These are phyloP conservation scores for Boletus calvinii DNA, from an alignment of 1,284 basidiomycete species.

Conservation along the genomic window DNA sequence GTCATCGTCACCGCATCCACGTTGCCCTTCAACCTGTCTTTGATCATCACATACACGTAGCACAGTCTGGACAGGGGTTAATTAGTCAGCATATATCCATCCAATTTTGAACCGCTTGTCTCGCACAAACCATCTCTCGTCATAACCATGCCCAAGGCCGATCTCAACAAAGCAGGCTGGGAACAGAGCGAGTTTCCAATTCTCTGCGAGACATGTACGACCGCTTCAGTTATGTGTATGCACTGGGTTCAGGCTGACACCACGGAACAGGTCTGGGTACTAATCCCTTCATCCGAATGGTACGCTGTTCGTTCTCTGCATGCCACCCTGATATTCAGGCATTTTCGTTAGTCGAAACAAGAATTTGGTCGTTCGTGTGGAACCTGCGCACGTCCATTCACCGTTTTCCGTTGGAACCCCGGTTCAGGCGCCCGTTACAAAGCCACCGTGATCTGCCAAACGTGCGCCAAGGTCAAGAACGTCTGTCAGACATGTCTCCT, in stretches of 20 bases:
- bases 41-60: slow-evolving; percentile 64
- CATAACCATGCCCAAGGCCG: slow-evolving; percentile 65
- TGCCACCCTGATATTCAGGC: slow-evolving; percentile 7
- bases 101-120: slow-evolving; percentile 1
- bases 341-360: slow-evolving; percentile 82
- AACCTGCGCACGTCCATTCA: slow-evolving; percentile 94
- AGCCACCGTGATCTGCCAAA: slow-evolving; percentile 97
- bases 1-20: slow-evolving; percentile 86
- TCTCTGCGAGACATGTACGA: slow-evolving; percentile 87
- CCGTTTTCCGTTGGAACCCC: slow-evolving; percentile 98
- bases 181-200: slow-evolving; percentile 90
- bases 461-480: slow-evolving; percentile 98
- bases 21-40: slow-evolving; percentile 82
- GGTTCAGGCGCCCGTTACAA: slow-evolving; percentile 93
- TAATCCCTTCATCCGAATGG: slow-evolving; percentile 91
- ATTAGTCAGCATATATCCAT: slow-evolving; percentile 30
- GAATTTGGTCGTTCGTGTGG: slow-evolving; percentile 94
- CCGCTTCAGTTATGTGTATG: neutral
- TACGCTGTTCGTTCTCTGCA: slow-evolving; percentile 36
- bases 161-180: slow-evolving; percentile 90
- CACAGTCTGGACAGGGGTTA: slow-evolving; percentile 5
- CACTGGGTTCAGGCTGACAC: slow-evolving; percentile 13
- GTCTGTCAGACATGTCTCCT: slow-evolving; percentile 98
- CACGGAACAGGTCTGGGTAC: slow-evolving; percentile 69
- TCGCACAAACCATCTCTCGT: slow-evolving; percentile 1